Conservation (phyloP, 2,329 filamentous ascomycete species). For the Aspergillus phoenicis region DNA sequence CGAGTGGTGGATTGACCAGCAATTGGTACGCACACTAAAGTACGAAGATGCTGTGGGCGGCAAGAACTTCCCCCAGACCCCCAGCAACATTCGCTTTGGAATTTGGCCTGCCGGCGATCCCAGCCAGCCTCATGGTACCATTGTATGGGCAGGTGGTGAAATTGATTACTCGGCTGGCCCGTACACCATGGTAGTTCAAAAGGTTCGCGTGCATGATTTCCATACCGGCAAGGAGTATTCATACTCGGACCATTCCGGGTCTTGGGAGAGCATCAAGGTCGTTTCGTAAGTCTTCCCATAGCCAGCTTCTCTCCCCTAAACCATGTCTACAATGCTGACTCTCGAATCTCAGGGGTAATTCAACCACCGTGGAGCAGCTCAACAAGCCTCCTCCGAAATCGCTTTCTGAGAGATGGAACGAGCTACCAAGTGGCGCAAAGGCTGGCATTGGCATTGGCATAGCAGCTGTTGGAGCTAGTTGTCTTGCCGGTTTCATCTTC, state of each 20-base stretch:
- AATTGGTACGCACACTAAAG: conserved; percentile 62
- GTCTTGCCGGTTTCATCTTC: conserved; percentile 43
- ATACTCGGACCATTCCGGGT: conserved; percentile 64
- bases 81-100: conserved; percentile 70
- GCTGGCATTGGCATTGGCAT: conserved; percentile 49
- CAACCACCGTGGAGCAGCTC: conserved; percentile 50
- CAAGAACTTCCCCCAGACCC: conserved; percentile 69
- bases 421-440: conserved; percentile 51
- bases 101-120: conserved; percentile 66
- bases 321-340: conserved; percentile 9
- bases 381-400: conserved; percentile 40
- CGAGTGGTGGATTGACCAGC: conserved; percentile 67
- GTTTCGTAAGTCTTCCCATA: conserved; percentile 33
- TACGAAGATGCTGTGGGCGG: conserved; percentile 60
- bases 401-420: conserved; percentile 45
- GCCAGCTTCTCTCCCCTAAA: neutral
- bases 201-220: conserved; percentile 60
- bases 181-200: conserved; percentile 74
- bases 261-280: conserved; percentile 67
- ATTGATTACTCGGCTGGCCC: conserved; percentile 68
- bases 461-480: conserved; percentile 36
- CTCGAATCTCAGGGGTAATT: conserved; percentile 61
- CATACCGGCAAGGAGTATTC: conserved; percentile 66
- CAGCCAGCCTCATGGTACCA: conserved; percentile 47
- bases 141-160: conserved; percentile 69